Conservation (phyloP, 805 yeast species). For the Grigorovia jiainica region DNA sequence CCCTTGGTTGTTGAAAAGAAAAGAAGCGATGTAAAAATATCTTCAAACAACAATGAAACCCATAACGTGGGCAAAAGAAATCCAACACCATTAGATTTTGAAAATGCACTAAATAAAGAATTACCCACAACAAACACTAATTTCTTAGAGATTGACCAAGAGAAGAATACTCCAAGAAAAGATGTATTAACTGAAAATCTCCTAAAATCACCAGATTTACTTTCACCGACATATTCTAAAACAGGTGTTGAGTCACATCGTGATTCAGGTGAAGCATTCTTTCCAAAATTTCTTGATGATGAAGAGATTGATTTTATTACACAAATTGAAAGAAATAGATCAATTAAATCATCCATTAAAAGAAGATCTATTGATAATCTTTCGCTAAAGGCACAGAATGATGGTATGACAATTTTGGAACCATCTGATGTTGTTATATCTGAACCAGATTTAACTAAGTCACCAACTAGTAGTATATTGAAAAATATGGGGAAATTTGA, state of each 20-base stretch:
- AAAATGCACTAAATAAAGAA: conserved; percentile 6
- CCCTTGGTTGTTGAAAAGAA: conserved; percentile 5
- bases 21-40: no score
- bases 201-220: neutral
- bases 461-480: conserved; percentile 31
- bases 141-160: neutral
- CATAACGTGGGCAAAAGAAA: conserved; percentile 12
- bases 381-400: conserved; percentile 33
- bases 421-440: conserved; percentile 22
- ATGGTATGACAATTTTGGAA: conserved; percentile 41
- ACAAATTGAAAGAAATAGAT: conserved; percentile 57
- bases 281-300: conserved; percentile 58
- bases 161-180: neutral
- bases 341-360: conserved; percentile 39
- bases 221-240: conserved; percentile 3
- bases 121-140: neutral
- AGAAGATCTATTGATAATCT: conserved; percentile 28
- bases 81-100: conserved; percentile 23
- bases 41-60: no score
- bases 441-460: conserved; percentile 30
- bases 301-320: conserved; percentile 70
- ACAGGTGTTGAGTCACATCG: conserved; percentile 13
- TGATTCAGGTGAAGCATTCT: conserved; percentile 48
- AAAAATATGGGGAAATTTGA: conserved; percentile 25
- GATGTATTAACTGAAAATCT: neutral